phyloP scores from a whole-genome alignment of 371 early-diverging fungal genomes.

The Mortierella sp. region DNA sequence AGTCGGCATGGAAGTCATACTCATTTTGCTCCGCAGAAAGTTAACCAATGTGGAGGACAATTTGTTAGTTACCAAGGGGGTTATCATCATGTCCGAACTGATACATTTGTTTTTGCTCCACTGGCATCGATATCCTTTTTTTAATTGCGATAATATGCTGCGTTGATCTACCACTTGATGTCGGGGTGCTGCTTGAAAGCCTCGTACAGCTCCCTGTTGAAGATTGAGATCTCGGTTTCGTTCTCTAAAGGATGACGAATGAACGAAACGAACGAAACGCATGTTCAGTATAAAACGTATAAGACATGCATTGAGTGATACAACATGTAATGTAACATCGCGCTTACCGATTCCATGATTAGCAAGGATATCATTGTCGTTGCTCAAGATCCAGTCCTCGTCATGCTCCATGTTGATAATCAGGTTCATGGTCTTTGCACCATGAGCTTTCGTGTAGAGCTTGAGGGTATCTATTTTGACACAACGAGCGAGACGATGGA shows the following conservation, averaged over 20 bases:
- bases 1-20: constrained; percentile 6
- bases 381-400: constrained; percentile 69
- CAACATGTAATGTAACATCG: too few species aligned
- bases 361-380: constrained; percentile 70
- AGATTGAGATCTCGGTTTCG: constrained; percentile 89
- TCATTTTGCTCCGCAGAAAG: too few species aligned
- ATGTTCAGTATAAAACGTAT: too few species aligned
- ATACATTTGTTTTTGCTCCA: too few species aligned
- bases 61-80: too few species aligned
- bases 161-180: constrained; percentile 72
- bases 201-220: constrained; percentile 79
- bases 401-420: constrained; percentile 90
- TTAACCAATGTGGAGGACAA: too few species aligned
- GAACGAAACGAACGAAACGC: neutral
- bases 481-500: neutral
- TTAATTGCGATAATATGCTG: neutral
- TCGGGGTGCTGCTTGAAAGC: constrained; percentile 82
- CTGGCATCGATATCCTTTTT: too few species aligned
- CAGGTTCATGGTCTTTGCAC: constrained; percentile 86
- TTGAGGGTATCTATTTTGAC: constrained; percentile 79
- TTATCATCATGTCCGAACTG: too few species aligned
- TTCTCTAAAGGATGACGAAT: constrained; percentile 62
- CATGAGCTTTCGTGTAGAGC: constrained; percentile 87
- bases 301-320: too few species aligned
- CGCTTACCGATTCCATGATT: constrained; percentile 73